Evolutionary conservation across 768 basidiomycete genomes (phyloP), one percentile per base, ranked within the genome.

Genomic region (Hemileccinum rubropunctum): DNA sequence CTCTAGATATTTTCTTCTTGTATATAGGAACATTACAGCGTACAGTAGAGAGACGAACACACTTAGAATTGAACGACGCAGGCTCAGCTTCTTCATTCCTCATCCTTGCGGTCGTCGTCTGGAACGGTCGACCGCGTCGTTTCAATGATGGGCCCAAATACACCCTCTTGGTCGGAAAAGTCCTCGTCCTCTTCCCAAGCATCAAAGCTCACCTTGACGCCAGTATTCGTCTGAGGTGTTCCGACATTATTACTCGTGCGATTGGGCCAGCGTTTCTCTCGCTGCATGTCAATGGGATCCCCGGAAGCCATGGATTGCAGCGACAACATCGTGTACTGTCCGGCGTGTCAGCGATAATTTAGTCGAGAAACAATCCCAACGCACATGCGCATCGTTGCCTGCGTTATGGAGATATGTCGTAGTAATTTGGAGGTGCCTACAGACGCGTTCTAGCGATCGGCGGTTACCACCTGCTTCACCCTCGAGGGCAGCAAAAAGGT

Each of bases 351-450:
- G 26, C 11, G 2, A 26, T 17, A 8, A 15, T 21, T 27, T 13
- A 12, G 7, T 26, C 15, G 8, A 30, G 7, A 44, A 9, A 38
- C 10, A 32, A 38, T 18, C 6, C 27, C 18, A 35, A 65, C 83
- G 36, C 58, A 91, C 91, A 63, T 86, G 77, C 1, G 91, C 90
- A 64, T 93, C 89, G 60, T 92, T 93, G 0, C 90, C 91, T 1
- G 88, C 90, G 60, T 94, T 95, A 73, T 92, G 92, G 50, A 87
- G 68, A 57, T 75, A 72, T 30, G 74, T 56, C 1, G 80, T 78
- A 0, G 69, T 54, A 43, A 91, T 74, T 43, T 81, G 77, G 18
- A 94, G 74, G 45, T 83, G 79, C 40, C 72, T 70, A 65, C 85
- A 88, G 27, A 83, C 75, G 34, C 81, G 78, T 52, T 79, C 79